These are phyloP conservation scores for Epichloe sibirici DNA, from an alignment of 2,329 filamentous ascomycete genomes.

Conservation along the genomic window DNA sequence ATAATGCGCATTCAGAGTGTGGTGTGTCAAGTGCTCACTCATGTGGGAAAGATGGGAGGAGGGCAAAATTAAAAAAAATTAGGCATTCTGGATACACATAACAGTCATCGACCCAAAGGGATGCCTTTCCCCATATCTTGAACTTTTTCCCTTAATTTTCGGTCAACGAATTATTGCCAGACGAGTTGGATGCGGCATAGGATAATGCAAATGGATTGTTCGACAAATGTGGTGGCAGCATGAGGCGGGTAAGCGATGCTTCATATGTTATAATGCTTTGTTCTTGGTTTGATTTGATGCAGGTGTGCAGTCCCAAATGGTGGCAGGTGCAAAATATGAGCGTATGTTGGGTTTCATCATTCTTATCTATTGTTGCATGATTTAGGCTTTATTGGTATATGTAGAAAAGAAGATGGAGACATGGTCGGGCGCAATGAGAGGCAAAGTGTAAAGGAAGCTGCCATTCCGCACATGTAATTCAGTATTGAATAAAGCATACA, in stretches of 20 bases:
- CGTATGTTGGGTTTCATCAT: neutral
- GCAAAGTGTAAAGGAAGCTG: no score
- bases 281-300: neutral
- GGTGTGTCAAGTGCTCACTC: neutral
- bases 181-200: neutral
- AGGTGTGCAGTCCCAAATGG: neutral
- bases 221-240: neutral
- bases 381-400: neutral
- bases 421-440: neutral
- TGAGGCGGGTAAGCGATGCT: neutral
- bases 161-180: neutral
- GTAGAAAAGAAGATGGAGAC: neutral
- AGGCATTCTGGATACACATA: neutral
- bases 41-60: neutral
- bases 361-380: neutral
- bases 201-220: neutral
- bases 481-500: no score
- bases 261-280: neutral
- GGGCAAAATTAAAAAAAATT: neutral
- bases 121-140: no score
- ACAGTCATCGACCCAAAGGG: no score
- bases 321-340: neutral
- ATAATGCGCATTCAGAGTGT: neutral
- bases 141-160: neutral
- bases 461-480: no score